Conservation (phyloP, 139 green algal species). For the Tetraselmis striata region DNA sequence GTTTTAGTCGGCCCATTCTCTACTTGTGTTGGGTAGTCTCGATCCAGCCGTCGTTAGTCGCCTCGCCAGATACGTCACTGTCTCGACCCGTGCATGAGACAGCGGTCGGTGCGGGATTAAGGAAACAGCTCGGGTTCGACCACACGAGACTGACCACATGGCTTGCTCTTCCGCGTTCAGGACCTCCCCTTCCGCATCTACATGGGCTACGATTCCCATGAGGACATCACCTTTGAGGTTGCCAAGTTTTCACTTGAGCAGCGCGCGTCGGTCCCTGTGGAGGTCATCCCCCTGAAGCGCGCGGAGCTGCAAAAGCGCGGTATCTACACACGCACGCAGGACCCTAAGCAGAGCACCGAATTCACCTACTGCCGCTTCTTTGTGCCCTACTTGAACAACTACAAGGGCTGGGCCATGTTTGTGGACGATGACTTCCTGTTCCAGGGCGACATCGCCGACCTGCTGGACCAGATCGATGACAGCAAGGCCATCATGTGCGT, state of each 20-base stretch:
- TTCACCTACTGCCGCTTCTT: constrained; percentile 37
- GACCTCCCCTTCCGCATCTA: constrained; percentile 22
- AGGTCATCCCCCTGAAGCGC: constrained; percentile 27
- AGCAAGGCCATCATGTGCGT: constrained; percentile 30
- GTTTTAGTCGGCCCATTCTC: too few species aligned
- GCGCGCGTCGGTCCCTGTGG: constrained; percentile 18
- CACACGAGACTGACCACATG: too few species aligned
- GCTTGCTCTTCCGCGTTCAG: too few species aligned
- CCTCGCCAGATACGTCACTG: too few species aligned
- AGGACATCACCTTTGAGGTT: constrained; percentile 34
- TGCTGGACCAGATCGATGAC: constrained; percentile 28
- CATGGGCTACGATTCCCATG: constrained; percentile 34
- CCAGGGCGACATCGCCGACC: constrained; percentile 21
- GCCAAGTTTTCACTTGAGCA: constrained; percentile 26
- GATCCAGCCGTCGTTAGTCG: too few species aligned
- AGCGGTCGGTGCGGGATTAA: too few species aligned
- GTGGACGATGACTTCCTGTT: constrained; percentile 34
- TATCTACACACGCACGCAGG: constrained; percentile 22
- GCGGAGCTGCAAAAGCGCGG: constrained; percentile 14
- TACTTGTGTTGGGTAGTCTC: too few species aligned
- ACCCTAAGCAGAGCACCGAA: constrained; percentile 32
- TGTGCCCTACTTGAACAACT: constrained; percentile 29
- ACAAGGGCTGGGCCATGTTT: constrained; percentile 39
- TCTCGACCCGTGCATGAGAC: too few species aligned
- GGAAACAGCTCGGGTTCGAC: too few species aligned